A percentile compares a stretch with the other conserved stretches of the same genome.
These are phyloP conservation scores for Hanseniaspora mollemarum DNA, from an alignment of 805 yeast species.

Conservation along the genomic window DNA sequence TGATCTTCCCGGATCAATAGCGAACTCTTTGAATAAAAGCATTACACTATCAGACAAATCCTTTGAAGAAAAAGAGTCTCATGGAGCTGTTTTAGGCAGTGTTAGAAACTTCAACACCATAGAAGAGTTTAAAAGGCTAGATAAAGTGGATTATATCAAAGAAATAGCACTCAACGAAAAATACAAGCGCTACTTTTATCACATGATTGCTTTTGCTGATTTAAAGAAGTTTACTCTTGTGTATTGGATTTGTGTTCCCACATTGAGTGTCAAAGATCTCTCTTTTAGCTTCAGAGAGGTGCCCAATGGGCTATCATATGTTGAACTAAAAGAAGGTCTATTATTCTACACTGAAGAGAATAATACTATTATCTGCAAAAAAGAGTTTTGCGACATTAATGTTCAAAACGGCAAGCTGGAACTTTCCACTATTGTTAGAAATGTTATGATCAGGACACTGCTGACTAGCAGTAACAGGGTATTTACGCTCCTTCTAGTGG, in stretches of 20 bases:
- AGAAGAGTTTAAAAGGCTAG: conserved; percentile 65
- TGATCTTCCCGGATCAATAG: conserved; percentile 22
- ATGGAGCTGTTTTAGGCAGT: conserved; percentile 31
- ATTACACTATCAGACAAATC: conserved; percentile 21
- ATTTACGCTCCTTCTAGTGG: neutral
- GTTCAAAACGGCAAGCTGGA: neutral
- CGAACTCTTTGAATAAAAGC: conserved; percentile 29
- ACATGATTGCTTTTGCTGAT: conserved; percentile 65
- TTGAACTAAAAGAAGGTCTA: neutral
- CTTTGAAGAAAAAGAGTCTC: conserved; percentile 20
- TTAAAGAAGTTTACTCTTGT: conserved; percentile 76
- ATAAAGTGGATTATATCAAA: conserved; percentile 50
- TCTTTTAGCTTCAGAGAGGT: conserved; percentile 12
- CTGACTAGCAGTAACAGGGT: neutral
- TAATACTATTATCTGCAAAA: neutral
- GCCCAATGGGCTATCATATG: neutral
- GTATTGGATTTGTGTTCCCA: conserved; percentile 84
- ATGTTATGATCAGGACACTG: conserved; percentile 28
- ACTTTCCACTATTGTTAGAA: conserved; percentile 22
- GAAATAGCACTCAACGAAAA: conserved; percentile 29
- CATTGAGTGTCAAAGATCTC: conserved; percentile 30
- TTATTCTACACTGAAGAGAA: neutral
- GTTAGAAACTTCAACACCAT: conserved; percentile 64
- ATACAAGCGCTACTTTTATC: conserved; percentile 29
- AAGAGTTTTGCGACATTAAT: neutral